Base-by-base conservation (phyloP, 352 stramenopile species). In the Labyrinthula sp. region DNA sequence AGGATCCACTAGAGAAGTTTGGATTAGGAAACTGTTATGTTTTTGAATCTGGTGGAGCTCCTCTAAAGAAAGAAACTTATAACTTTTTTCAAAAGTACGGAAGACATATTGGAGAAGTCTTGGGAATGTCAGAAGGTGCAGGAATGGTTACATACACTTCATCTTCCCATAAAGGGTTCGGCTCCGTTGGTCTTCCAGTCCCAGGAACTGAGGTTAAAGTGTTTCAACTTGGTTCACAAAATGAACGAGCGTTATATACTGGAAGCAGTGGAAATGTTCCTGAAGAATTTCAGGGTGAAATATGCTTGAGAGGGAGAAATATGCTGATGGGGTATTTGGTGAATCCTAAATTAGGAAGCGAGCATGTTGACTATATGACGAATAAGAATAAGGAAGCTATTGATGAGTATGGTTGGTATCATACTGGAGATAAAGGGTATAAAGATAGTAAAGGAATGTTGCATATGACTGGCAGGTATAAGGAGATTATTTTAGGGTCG, bases 201-300 rank as follows among this genome's bases (percentile, higher is more conserved):
- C 38, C 45, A n/a, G 64, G 62, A 24, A 65, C 59, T 23, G 62
- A 73, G 2, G 64, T 60, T 1, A 62, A 62, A 40, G 54, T 66
- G 14, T 43, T 58, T 54, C 39, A 58, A 25, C 10, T 17, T 50
- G 17, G n/a, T 7, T 47, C 24, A 34, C 33, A 22, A 47, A 20
- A 35, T 31, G 5, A 15, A 4, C 23, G 35, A 48, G 34, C 35
- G 22, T 34, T 22, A 37, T 30, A 34, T 35, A 24, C 43, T 35
- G 15, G 23, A 14, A 18, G 22, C 35, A 21, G 57, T 59, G 10
- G 29, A 41, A 28, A 59, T 45, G 33, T 12, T 29, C 15, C 27
- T 41, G 58, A 67, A n/a, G 79, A 93, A 48, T 75, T 89, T 9
- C 60, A 93, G 8, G 68, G 88, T 24, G 94, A 92, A 63, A 92